phyloP scores from a whole-genome alignment of 2,329 filamentous ascomycete genomes.

The Madurella mycetomatis region DNA sequence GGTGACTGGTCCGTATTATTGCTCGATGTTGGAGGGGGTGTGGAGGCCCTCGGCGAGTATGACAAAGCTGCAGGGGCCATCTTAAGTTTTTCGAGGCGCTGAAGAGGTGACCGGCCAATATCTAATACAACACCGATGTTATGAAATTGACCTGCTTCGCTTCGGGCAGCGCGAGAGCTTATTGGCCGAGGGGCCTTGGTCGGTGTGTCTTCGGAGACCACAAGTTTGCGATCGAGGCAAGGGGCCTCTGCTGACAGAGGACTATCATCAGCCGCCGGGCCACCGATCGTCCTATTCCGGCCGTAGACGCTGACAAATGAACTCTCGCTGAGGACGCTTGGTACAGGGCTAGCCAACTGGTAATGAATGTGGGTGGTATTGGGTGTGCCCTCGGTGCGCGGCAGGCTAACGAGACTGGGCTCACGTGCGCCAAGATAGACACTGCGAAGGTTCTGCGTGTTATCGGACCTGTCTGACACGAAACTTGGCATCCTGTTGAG shows the following conservation, averaged over 20 bases:
- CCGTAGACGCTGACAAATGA: constrained; percentile 64
- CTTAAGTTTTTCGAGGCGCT: constrained; percentile 46
- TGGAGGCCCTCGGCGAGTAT: constrained; percentile 23
- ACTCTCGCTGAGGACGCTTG: constrained; percentile 64
- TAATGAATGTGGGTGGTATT: constrained; percentile 35
- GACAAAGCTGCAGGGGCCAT: constrained; percentile 27
- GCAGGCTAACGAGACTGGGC: constrained; percentile 47
- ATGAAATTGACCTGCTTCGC: constrained; percentile 36
- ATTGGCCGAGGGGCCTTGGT: constrained; percentile 27
- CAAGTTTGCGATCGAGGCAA: background rate
- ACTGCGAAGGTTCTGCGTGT: constrained; percentile 57
- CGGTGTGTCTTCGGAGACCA: constrained; percentile 11
- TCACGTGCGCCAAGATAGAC: constrained; percentile 49
- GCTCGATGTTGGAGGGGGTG: constrained; percentile 26
- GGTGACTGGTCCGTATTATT: constrained; percentile 25
- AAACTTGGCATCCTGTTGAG: constrained; percentile 61
- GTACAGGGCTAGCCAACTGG: constrained; percentile 51
- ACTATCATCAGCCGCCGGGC: background rate
- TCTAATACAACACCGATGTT: constrained; percentile 46
- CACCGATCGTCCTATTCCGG: constrained; percentile 29
- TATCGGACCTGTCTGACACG: constrained; percentile 55
- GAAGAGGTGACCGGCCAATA: constrained; percentile 43
- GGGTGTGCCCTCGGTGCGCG: constrained; percentile 41
- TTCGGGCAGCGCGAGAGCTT: constrained; percentile 31
- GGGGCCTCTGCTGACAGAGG: background rate